Evolutionary conservation across 305 asterid species (phyloP).

Genomic region (Fraxinus xanthoxyloides): DNA sequence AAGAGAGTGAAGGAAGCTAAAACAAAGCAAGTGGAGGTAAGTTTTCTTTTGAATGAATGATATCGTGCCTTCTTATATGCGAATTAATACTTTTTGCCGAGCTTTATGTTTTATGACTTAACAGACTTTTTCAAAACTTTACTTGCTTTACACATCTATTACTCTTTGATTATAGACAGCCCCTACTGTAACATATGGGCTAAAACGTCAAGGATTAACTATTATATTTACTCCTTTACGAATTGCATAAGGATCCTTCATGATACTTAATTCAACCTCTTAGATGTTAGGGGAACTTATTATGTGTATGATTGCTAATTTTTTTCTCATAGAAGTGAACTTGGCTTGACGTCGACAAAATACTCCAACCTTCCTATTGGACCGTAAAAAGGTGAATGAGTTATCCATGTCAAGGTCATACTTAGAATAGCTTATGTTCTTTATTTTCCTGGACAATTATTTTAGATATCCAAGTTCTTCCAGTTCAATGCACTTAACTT

Average conservation of each 20-base stretch:
- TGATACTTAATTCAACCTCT: background rate
- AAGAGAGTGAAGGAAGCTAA: constrained; percentile 37
- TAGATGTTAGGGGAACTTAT: background rate
- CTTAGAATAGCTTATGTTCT: background rate
- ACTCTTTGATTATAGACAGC: background rate
- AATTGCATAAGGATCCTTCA: background rate
- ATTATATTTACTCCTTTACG: background rate
- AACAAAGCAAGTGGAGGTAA: constrained; percentile 37
- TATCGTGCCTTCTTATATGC: background rate
- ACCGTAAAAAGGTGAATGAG: background rate
- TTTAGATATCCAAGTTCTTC: background rate
- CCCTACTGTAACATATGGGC: background rate
- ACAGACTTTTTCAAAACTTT: background rate
- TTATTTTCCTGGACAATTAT: background rate
- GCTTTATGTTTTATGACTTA: background rate
- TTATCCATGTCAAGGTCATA: background rate
- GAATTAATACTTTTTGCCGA: background rate
- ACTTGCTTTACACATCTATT: background rate
- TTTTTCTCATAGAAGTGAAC: background rate
- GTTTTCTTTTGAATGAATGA: background rate
- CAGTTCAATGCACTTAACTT: background rate
- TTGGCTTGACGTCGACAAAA: background rate
- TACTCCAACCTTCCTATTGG: background rate
- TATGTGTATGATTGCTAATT: background rate
- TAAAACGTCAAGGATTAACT: background rate